A percentile compares a stretch with the other conserved stretches of the same genome.
phyloP scores from a whole-genome alignment of 306 rosid species.

The Ziziphus jujuba region DNA sequence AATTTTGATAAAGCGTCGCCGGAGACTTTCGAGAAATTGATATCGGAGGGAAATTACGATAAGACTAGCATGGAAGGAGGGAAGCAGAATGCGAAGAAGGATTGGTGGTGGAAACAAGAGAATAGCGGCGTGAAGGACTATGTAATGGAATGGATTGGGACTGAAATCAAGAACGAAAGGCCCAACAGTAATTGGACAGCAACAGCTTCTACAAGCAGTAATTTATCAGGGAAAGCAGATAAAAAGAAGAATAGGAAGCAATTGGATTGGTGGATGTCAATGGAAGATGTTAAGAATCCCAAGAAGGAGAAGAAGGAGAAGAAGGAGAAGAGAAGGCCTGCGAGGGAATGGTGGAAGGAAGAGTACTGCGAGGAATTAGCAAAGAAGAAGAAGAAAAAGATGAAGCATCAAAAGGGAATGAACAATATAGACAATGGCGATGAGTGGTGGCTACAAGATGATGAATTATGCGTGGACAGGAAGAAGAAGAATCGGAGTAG shows the following conservation, averaged over 20 bases:
- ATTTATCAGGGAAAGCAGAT: conserved; percentile 27
- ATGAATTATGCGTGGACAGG: conserved; percentile 49
- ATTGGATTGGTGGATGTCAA: conserved; percentile 88
- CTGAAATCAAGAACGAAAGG: conserved; percentile 62
- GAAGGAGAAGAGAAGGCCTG: conserved; percentile 66
- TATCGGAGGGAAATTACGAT: conserved; percentile 35
- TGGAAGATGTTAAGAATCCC: conserved; percentile 63
- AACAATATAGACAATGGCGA: conserved; percentile 44
- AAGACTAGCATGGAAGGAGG: conserved; percentile 40
- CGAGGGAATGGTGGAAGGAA: conserved; percentile 98
- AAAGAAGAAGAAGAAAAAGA: conserved; percentile 61
- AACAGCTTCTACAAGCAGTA: conserved; percentile 29
- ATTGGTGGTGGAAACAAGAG: conserved; percentile 82
- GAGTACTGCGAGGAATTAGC: conserved; percentile 71
- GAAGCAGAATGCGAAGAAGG: conserved; percentile 40
- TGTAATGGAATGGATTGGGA: conserved; percentile 94
- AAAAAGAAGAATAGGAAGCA: conserved; percentile 52
- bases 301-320: conserved; percentile 35
- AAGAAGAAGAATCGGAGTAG: conserved; percentile 51
- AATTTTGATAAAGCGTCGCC: conserved; percentile 11
- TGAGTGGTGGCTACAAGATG: conserved; percentile 64
- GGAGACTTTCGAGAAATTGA: not conserved
- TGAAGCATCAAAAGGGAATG: conserved; percentile 43
- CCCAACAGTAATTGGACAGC: conserved; percentile 42
- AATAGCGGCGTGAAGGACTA: conserved; percentile 69